phyloP scores from a whole-genome alignment of 2,329 filamentous ascomycete species.

The Sporothrix brunneoviolacea region DNA sequence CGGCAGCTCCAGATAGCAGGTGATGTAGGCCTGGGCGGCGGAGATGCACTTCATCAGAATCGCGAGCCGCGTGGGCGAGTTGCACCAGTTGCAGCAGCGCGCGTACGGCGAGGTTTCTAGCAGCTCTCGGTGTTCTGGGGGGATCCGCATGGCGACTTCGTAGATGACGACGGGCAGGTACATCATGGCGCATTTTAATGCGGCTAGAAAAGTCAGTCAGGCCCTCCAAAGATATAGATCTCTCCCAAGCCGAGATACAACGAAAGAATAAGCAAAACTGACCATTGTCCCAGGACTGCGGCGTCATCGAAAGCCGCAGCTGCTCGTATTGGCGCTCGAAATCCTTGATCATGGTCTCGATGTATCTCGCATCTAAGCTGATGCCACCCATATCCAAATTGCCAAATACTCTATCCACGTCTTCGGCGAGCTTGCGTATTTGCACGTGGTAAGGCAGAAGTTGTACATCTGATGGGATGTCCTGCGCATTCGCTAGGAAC shows the following conservation, averaged over 20 bases:
- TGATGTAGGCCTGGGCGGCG: constrained; percentile 18
- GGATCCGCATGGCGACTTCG: constrained; percentile 17
- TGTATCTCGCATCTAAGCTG: constrained; percentile 17
- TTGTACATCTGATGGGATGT: constrained; percentile 11
- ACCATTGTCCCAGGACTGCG: constrained; percentile 18
- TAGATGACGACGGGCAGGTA: constrained; percentile 18
- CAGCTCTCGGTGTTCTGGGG: constrained; percentile 8
- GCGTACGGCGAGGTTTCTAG: not conserved
- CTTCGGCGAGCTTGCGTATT: constrained; percentile 18
- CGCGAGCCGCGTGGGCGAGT: constrained; percentile 14
- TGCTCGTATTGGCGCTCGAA: constrained; percentile 18
- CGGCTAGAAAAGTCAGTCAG: constrained; percentile 4
- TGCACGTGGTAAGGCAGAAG: constrained; percentile 17
- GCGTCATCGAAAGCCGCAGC: constrained; percentile 13
- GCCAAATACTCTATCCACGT: constrained; percentile 17
- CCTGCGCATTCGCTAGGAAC: constrained; percentile 10
- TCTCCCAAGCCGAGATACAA: too few relatives aligned
- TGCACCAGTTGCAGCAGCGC: constrained; percentile 21
- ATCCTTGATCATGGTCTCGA: constrained; percentile 18
- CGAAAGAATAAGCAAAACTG: too few relatives aligned
- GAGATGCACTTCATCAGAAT: constrained; percentile 17
- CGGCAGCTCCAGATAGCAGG: constrained; percentile 14
- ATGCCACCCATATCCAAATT: constrained; percentile 6
- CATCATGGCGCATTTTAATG: constrained; percentile 14
- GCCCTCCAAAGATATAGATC: too few relatives aligned